These are phyloP conservation scores for Apiospora pterosperma DNA, from an alignment of 2,329 filamentous ascomycete genomes.

Conservation along the genomic window DNA sequence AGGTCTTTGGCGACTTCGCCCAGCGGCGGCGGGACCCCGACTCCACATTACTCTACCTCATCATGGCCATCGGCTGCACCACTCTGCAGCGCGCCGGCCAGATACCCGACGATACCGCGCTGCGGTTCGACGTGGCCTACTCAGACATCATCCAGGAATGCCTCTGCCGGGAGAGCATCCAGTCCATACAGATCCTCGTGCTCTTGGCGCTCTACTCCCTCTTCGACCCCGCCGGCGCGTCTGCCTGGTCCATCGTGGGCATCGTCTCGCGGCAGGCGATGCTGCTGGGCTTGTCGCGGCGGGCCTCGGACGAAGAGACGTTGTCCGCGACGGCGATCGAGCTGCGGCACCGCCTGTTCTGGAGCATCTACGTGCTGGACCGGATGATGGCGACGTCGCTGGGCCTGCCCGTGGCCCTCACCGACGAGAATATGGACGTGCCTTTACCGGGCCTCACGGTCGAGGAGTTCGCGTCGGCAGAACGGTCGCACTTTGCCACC, in stretches of 20 bases:
- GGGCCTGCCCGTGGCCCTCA: constrained; percentile 36
- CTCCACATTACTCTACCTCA: constrained; percentile 36
- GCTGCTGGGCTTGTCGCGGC: constrained; percentile 33
- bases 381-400: constrained; percentile 41
- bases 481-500: constrained; percentile 33
- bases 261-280: constrained; percentile 37
- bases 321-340: constrained; percentile 22
- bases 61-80: constrained; percentile 44
- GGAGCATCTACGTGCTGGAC: constrained; percentile 43
- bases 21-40: constrained; percentile 23
- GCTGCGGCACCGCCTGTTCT: constrained; percentile 37
- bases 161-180: constrained; percentile 29
- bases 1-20: constrained; percentile 22
- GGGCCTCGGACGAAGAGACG: constrained; percentile 23
- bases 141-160: constrained; percentile 39
- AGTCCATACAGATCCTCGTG: constrained; percentile 38
- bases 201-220: constrained; percentile 40
- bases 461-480: constrained; percentile 40
- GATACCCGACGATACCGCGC: constrained; percentile 28
- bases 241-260: constrained; percentile 37
- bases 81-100: constrained; percentile 40
- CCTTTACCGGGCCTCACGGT: constrained; percentile 41
- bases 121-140: constrained; percentile 34
- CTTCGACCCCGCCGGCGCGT: constrained; percentile 37
- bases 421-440: constrained; percentile 35